phyloP scores from a whole-genome alignment of 805 yeast species.

The Pichia gijzeniarum region DNA sequence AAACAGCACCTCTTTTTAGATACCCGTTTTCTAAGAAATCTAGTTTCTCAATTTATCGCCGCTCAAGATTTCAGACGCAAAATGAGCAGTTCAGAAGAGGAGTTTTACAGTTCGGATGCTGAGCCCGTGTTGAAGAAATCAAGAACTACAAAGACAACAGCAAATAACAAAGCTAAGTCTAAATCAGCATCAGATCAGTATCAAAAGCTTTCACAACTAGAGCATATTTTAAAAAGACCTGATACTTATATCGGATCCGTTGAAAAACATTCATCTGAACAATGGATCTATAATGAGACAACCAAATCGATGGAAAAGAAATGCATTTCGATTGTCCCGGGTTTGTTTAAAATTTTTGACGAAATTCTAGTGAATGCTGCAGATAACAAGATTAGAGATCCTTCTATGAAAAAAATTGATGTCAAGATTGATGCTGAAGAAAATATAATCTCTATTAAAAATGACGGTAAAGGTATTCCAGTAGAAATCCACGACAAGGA shows the following conservation, averaged over 20 bases:
- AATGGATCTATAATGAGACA: conserved; percentile 81
- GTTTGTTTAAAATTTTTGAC: conserved; percentile 91
- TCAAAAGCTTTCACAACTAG: conserved; percentile 90
- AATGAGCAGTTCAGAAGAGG: background rate
- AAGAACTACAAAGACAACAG: background rate
- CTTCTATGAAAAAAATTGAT: conserved; percentile 76
- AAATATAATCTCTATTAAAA: conserved; percentile 71
- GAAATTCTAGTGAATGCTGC: conserved; percentile 98
- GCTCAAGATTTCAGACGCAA: background rate
- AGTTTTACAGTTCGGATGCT: background rate
- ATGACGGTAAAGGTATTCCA: conserved; percentile 95
- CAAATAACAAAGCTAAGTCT: conserved; percentile 9
- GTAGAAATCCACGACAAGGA: conserved; percentile 90
- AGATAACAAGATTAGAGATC: conserved; percentile 94
- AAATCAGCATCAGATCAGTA: conserved; percentile 60
- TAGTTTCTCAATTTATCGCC: too few species aligned
- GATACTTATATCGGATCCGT: conserved; percentile 97
- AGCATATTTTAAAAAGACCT: conserved; percentile 94
- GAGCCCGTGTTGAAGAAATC: background rate
- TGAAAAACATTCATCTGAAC: conserved; percentile 67
- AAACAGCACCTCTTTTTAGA: too few species aligned
- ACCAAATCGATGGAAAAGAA: conserved; percentile 52
- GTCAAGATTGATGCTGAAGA: conserved; percentile 75
- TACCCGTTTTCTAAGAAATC: too few species aligned
- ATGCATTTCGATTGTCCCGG: conserved; percentile 82